Base-by-base conservation (phyloP, 805 yeast species). In the Candida pini region DNA sequence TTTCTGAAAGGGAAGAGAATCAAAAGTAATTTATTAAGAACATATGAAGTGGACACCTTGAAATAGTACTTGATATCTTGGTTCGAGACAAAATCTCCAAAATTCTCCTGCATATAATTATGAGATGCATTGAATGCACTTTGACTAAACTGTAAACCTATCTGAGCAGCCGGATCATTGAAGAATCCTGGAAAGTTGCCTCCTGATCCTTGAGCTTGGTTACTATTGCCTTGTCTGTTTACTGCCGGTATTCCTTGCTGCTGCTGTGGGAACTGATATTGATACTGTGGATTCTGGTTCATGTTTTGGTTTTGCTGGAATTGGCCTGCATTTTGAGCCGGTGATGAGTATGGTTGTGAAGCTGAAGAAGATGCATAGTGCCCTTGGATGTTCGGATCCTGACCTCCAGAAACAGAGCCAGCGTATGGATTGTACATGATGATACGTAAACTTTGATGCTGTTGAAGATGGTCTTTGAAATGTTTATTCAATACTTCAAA, bases 1-100 rank as follows among this genome's bases (percentile, higher is more conserved):
- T 86, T 87, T 40, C 76, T 66, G 69, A 84, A 92, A 1, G 99
- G 99, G 57, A 88, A 79, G 21, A 92, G 53, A 17, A 94, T 79
- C 41, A 89, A 68, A 19, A 69, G 55, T 18, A 92, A 58, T 55
- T 92, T 92, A 23, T 68, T 68, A 41, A 82, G 54, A 10, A 92
- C 98, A 52, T 90, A 94, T 5, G 78, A 66, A 57, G 90, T 94
- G 30, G 95, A 81, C 14, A 92, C 96, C 60, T 85, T 86, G 68
- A 92, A 94, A 60, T 89, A 89, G 62, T 80, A 84, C 45, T 87
- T 80, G 47, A 92, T 62, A 36, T 83, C 79, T 35, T 70, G 67
- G 17, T 64, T 63, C 3, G 70, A 65, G 19, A 73, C 69, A 45
- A 69, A 63, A 27, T 64, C 64, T 16, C 73, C 73, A 45, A 80